Base-by-base conservation (phyloP, 805 yeast genomes). In the Ogataea thermomethanolica region DNA sequence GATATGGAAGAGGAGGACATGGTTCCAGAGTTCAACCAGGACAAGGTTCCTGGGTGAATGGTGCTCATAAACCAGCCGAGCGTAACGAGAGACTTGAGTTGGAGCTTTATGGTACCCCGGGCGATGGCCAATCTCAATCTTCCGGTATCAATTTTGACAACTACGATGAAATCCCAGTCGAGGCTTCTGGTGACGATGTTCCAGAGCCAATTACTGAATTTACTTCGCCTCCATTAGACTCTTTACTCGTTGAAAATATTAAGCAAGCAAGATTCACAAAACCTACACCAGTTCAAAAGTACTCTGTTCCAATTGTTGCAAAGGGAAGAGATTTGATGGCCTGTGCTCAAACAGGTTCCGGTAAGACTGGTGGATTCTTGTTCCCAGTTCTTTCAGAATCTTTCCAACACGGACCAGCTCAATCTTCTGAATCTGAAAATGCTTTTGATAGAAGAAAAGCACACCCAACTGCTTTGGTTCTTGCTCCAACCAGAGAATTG, bases 401-500 rank as follows among this genome's bases (percentile, higher is more conserved):
- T 46, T 93, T 83, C 71, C 71, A 78, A 65, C 78, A 73, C 56
- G 99, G 99, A 39, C 99, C 99, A 41, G 74, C 86, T 44, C 72
- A 77, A 44, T 60, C 66, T 30, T 69, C 74, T 28, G 33, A 41
- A 11, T 73, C 78, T 38, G 73, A 67, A 44, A 60, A 54, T 39
- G 54, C 58, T 22, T 77, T 76, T 57, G 75, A 81, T 25, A 76
- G 80, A 59, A 78, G 79, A 66, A 87, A 84, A 66, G 96, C 93
- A 27, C 81, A 71, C 70, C 99, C 99, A 62, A 90, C 97, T 43
- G 91, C 95, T 40, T 78, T 93, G 54, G 84, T 93, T 51, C 76
- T 93, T 72, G 99, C 99, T 33, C 99, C 99, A 65, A 93, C 99
- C 48, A 89, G 99, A 82, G 99, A 93, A 76, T 80, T 93, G 66